phyloP scores from a whole-genome alignment of 78 protist species.

The Dictyostelium firmibasis region DNA sequence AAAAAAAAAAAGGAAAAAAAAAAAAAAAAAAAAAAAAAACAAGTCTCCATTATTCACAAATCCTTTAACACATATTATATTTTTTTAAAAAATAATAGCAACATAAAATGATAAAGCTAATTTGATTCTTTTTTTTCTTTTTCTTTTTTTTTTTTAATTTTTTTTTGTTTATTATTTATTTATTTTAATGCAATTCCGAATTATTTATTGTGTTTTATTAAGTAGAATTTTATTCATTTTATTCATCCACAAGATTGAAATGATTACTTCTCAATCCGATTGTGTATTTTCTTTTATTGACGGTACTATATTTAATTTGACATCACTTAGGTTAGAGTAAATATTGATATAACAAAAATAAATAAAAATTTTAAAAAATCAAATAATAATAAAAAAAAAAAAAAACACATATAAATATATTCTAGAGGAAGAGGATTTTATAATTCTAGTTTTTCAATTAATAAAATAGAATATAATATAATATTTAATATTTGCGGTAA shows the following conservation, averaged over 20 bases:
- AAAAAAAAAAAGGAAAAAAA: not conserved
- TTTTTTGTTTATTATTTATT: too few relatives aligned
- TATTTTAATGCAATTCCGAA: not conserved
- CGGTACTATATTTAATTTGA: not conserved
- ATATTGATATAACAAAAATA: too few relatives aligned
- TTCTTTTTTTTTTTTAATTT: too few relatives aligned
- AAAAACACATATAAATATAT: not conserved
- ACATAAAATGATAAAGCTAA: not conserved
- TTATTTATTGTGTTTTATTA: too few relatives aligned
- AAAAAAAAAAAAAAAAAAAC: too few relatives aligned
- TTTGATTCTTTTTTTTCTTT: too few relatives aligned
- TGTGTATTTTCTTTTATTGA: not conserved
- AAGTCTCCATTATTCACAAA: too few relatives aligned
- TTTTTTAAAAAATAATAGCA: too few relatives aligned
- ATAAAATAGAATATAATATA: not conserved
- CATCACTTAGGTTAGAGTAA: not conserved
- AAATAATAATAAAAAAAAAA: not conserved
- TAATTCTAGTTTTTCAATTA: not conserved
- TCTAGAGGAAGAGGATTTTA: not conserved
- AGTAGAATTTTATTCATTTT: not conserved
- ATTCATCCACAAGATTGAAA: not conserved
- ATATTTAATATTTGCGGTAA: conserved; percentile 2
- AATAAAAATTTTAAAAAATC: too few relatives aligned
- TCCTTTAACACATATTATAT: too few relatives aligned
- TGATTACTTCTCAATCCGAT: not conserved